Evolutionary conservation across 2,329 filamentous ascomycete genomes (phyloP), one percentile per base, ranked within the genome.

Genomic region (Trichoderma atroviride): DNA sequence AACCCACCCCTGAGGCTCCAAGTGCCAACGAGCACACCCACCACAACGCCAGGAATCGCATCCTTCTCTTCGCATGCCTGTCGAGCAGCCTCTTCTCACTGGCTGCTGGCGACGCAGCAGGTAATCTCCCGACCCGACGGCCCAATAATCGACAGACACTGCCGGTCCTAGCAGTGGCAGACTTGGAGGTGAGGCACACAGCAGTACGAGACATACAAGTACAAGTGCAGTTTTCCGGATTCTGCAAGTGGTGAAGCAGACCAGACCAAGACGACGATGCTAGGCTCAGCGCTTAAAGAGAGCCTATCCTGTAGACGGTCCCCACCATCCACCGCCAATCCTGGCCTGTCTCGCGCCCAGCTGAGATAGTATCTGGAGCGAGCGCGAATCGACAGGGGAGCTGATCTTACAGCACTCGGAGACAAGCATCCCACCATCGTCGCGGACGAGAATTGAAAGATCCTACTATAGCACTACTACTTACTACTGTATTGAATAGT

Each of bases 61-160:
- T 67, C 63, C 63, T 67, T 59, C 63, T 37, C n/a, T 31, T 37
- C 13, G 55, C n/a, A 58, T 66, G 63, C 63, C 55, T 58, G 63
- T n/a, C 63, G 1, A 22, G 27, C 63, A 47, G 63, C 53, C 50
- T 31, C 24, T 10, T 5, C 27, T 66, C 29, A 58, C 29, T 66
- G 63, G 55, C 29, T 22, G 27, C 40, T 37, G 37, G 5, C 29
- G 14, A n/a, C n/a, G 37, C 29, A 52, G 22, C 40, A 55, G 29
- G 22, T 29, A 27, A 27, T 52, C 13, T 29, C n/a, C 40, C 55
- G 29, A 59, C 24, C 14, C 24, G 53, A 58, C 40, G 29, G 22
- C 31, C 63, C 55, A 67, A 67, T 67, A 4, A 56, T 52, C 29
- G 31, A 58, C 63, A 37, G 22, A 35, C 52, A 40, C 5, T 57